Base-by-base conservation (phyloP, 1,139 yeast species). In the Wickerhamiella pararugosa region DNA sequence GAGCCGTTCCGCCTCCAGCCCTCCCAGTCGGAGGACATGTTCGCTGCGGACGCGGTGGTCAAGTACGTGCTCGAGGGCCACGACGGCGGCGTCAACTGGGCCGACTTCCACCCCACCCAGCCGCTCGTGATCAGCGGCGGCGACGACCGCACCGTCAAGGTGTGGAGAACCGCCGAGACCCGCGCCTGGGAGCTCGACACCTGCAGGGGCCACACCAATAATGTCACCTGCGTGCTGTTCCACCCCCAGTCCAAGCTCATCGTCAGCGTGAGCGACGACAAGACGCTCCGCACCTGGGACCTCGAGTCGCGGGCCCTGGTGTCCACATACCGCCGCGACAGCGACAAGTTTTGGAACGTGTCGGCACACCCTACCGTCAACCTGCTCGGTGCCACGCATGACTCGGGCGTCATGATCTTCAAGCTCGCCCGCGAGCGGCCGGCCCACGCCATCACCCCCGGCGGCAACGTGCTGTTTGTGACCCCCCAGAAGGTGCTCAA, bases 181-280 rank as follows among this genome's bases (percentile, higher is more conserved):
- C 86, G 87, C 64, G 98, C 98, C 29, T 92, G 98, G 97, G 98
- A 92, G 62, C 93, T 92, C 43, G 99, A 92, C 59, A 84, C 97
- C 36, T 90, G 96, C 63, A 75, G 98, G 57, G 96, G 93, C 1
- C 97, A 87, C 59, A 75, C 76, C 44, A 82, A 93, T 11, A 87
- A 97, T 97, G 81, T 87, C 1, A 74, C 81, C 48, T 71, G 76
- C 7, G 55, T 84, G 11, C 66, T 65, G 7, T 64, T 82, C 40
- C 94, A 83, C 58, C 93, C 94, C 1, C 76, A 73, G 51, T 94
- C 94, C 0, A 67, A 74, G 42, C 76, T 71, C 51, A 59, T 87
- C 25, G 66, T 81, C 36, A 76, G 86, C 44, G 80, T 81, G 10
- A 70, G 90, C 26, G 55, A 87, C 59, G 97, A 87, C 58, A 76